Base-by-base conservation (phyloP, 225 moss, liverwort and hornwort species). In the Antitrichia curtipendula region DNA sequence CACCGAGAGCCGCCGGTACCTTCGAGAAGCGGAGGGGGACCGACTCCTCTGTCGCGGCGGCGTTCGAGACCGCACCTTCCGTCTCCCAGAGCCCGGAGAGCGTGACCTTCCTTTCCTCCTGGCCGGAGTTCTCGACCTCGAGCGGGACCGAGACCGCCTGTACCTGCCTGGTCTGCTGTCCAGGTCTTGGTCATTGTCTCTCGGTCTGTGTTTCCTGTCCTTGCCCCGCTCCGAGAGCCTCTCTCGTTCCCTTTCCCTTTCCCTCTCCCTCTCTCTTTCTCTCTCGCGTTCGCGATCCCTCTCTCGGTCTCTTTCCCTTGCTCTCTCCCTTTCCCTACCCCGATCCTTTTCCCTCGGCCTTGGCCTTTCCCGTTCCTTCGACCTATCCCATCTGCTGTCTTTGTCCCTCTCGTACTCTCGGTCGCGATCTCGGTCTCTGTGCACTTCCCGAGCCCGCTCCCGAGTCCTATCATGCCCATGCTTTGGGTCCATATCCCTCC, bases 1-100 rank as follows among this genome's bases (percentile, higher is more conserved):
- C 72, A 84, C 82, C 31, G 98, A 96, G 74, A 84, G 90, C 54
- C 91, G 94, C 77, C 90, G 92, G 80, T 93, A 92, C 71, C 91
- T 86, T 79, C 91, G 86, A 53, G 89, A 79, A 53, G 90, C 92
- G 27, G 94, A 92, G 8, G 75, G 89, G 52, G 94, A 94, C 50
- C 92, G 88, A 75, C 84, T 92, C 52, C 85, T 86, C 71, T 90
- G 90, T 57, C 94, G 86, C 40, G 66, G 63, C 31, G 90, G 92
- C 18, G 94, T 89, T 54, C 92, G 89, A 85, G 94, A 92, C 78
- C 85, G 87, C 17, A 43, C 83, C 86, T 91, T 92, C 60, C 89
- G 90, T 84, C 91, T 87, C 50, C 87, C 87, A 59, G 89, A 84
- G 65, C 72, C 90, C 29, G 88, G 92, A 85, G 93, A 92, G 82